Conservation (phyloP, 306 rosid genomes). For the Quercus suber region DNA sequence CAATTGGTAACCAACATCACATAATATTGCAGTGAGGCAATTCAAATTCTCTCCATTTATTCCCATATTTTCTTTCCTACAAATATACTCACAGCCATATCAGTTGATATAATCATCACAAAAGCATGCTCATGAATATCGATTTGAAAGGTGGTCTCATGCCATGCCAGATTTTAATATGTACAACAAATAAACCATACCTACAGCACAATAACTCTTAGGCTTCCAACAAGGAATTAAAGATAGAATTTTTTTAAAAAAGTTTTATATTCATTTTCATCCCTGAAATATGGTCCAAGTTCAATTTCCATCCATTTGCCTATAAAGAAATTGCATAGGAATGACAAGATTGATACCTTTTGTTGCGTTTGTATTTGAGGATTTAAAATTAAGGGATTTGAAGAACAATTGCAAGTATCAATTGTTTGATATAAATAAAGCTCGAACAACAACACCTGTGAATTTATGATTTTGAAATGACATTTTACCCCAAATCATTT, state of each 20-base stretch:
- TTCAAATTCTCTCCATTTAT: neutral
- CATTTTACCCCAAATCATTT: too few relatives aligned
- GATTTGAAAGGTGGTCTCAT: neutral
- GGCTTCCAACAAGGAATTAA: too few relatives aligned
- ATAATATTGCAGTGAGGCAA: neutral
- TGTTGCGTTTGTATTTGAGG: too few relatives aligned
- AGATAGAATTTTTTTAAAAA: too few relatives aligned
- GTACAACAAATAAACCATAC: neutral
- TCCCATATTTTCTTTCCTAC: neutral
- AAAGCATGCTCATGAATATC: neutral
- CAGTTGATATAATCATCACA: neutral
- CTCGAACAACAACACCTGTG: too few relatives aligned
- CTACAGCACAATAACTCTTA: neutral
- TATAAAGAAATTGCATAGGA: too few relatives aligned
- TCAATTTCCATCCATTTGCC: neutral
- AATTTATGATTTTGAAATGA: too few relatives aligned
- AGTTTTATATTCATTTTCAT: too few relatives aligned
- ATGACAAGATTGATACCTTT: too few relatives aligned
- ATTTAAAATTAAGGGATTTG: too few relatives aligned
- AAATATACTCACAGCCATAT: neutral
- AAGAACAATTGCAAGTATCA: too few relatives aligned
- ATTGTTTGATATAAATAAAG: too few relatives aligned
- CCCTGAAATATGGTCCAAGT: neutral
- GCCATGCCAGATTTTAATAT: neutral
- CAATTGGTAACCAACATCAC: neutral